Evolutionary conservation across 78 protist genomes (phyloP).

Genomic region (Monocercomonoides exilis): DNA sequence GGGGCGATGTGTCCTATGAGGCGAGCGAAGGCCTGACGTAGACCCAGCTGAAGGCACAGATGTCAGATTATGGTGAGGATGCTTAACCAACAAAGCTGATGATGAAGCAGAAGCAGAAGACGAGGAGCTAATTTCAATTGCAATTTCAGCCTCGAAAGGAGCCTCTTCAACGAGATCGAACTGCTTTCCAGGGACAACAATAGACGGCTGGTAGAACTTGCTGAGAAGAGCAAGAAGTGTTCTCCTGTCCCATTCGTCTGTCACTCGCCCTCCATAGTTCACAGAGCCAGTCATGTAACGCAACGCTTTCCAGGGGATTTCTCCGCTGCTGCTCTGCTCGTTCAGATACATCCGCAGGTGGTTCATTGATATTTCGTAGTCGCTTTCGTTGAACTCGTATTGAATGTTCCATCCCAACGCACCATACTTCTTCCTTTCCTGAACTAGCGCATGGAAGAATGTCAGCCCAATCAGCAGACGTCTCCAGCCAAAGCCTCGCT

Average conservation of each 20-base stretch:
- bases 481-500: not conserved
- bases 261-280: constrained; percentile 70
- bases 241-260: constrained; percentile 61
- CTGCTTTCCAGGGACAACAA: constrained; percentile 14
- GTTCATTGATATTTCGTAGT: constrained; percentile 32
- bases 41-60: no score
- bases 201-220: not conserved
- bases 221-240: constrained; percentile 14
- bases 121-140: no score
- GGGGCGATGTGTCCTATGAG: no score
- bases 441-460: constrained; percentile 58
- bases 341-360: constrained; percentile 18
- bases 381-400: constrained; percentile 58
- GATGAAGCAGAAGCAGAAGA: no score
- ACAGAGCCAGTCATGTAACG: constrained; percentile 6
- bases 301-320: constrained; percentile 13
- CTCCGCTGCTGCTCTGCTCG: not conserved
- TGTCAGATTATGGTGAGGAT: no score
- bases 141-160: no score
- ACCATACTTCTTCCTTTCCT: constrained; percentile 55
- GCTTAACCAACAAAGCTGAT: no score
- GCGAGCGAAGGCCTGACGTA: no score
- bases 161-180: not conserved
- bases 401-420: constrained; percentile 54
- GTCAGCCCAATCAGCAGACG: constrained; percentile 38